Percentiles rank a stretch among this genome's conserved stretches.
phyloP scores from a whole-genome alignment of 345 rosid genomes.

The Capsella bursapastoris region DNA sequence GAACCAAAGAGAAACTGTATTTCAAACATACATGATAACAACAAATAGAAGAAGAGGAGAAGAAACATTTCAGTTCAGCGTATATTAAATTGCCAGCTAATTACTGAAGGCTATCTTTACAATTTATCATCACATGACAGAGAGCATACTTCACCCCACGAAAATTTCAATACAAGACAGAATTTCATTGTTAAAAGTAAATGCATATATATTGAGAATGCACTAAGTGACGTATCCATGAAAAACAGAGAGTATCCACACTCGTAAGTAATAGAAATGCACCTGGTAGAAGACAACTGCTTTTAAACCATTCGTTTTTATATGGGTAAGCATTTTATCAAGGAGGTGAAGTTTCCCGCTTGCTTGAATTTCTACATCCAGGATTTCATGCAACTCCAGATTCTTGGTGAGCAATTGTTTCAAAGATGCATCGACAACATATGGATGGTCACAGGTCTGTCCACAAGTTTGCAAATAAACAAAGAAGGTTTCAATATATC shows the following conservation, averaged over 20 bases:
- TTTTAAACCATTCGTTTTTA: slow-evolving; percentile 58
- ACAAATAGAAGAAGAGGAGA: slow-evolving; percentile 14
- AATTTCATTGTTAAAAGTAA: slow-evolving; percentile 16
- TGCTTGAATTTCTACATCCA: slow-evolving; percentile 84
- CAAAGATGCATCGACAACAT: slow-evolving; percentile 57
- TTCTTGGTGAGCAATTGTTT: slow-evolving; percentile 50
- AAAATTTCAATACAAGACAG: slow-evolving; percentile 18
- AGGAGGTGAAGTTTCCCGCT: slow-evolving; percentile 88
- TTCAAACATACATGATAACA: slow-evolving; percentile 22
- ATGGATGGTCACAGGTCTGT: slow-evolving; percentile 98
- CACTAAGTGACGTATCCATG: slow-evolving; percentile 19
- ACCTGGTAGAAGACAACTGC: slow-evolving; percentile 92
- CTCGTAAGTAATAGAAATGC: slow-evolving; percentile 33
- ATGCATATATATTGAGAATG: slow-evolving; percentile 13
- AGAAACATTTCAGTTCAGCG: slow-evolving; percentile 14
- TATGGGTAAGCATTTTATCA: slow-evolving; percentile 68
- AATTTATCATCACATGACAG: slow-evolving; percentile 31
- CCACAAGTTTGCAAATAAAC: slow-evolving; percentile 35
- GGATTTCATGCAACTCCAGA: slow-evolving; percentile 43
- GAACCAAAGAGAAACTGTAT: slow-evolving; percentile 6
- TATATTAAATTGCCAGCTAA: slow-evolving; percentile 18
- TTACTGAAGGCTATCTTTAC: slow-evolving; percentile 18
- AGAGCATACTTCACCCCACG: slow-evolving; percentile 17
- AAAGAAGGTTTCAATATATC: slow-evolving; percentile 29
- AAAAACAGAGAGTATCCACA: slow-evolving; percentile 21